These are phyloP conservation scores for Scedosporium aurantiacum DNA, from an alignment of 2,329 filamentous ascomycete species.

Conservation along the genomic window DNA sequence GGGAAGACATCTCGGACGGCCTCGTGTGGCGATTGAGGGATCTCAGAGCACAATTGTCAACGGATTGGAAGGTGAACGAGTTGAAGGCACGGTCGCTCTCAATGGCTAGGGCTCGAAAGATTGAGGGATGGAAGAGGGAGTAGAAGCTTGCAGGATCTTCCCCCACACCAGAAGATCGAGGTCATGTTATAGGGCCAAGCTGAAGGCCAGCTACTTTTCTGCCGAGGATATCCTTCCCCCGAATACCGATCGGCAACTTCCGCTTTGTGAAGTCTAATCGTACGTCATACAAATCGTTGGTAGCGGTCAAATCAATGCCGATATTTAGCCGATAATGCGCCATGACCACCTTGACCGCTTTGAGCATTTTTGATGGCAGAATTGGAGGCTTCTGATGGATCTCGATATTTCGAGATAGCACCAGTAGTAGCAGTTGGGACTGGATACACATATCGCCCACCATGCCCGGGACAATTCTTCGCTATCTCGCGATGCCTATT, in stretches of 20 bases:
- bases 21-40: neutral
- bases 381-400: too few relatives aligned
- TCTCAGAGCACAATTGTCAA: neutral
- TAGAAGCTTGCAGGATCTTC: neutral
- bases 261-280: neutral
- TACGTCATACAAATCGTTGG: neutral
- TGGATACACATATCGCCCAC: neutral
- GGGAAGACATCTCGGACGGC: slow-evolving; percentile 6
- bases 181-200: neutral
- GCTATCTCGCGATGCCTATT: slow-evolving; percentile 6
- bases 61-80: neutral
- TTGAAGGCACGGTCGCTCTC: neutral
- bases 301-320: neutral
- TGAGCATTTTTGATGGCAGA: neutral
- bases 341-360: neutral
- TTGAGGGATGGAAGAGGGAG: neutral
- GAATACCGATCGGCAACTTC: slow-evolving; percentile 3
- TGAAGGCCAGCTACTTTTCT: slow-evolving; percentile 2
- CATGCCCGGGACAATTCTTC: slow-evolving; percentile 8
- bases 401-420: too few relatives aligned
- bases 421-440: neutral
- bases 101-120: neutral
- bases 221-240: slow-evolving; percentile 16
- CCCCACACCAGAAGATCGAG: neutral
- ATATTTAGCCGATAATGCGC: neutral